Conservation (phyloP, 495 filamentous ascomycete species). For the Penicillium riverlandense region DNA sequence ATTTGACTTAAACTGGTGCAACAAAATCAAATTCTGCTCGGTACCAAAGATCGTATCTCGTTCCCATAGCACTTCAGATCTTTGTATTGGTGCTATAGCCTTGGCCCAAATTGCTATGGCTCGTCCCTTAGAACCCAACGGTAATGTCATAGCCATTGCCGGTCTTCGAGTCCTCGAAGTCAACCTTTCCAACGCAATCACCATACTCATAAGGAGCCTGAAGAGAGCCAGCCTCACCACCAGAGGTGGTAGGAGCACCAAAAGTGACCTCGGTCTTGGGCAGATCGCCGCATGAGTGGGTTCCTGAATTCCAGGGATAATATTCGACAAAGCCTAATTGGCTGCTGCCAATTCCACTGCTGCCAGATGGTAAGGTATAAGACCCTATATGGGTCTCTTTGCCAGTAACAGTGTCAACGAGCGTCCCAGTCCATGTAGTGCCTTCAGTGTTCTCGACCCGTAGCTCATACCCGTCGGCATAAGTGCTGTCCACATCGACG, state of each 20-base stretch:
- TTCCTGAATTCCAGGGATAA: constrained; percentile 15
- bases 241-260: constrained; percentile 7
- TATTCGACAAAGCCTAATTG: constrained; percentile 24
- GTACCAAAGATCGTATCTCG: no score
- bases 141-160: constrained; percentile 6
- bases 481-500: constrained; percentile 12
- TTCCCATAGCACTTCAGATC: no score
- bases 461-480: constrained; percentile 10
- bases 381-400: constrained; percentile 14
- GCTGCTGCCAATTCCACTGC: constrained; percentile 9
- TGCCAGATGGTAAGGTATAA: constrained; percentile 14
- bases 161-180: constrained; percentile 7
- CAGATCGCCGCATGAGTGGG: constrained; percentile 13
- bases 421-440: constrained; percentile 19
- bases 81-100: no score
- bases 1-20: no score
- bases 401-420: constrained; percentile 14
- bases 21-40: no score
- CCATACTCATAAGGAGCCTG: constrained; percentile 21
- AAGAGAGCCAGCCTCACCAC: constrained; percentile 4
- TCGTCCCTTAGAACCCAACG: constrained; percentile 14
- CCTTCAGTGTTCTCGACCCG: constrained; percentile 15
- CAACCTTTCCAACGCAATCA: constrained; percentile 20
- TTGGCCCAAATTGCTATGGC: no score
- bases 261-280: constrained; percentile 16